Evolutionary conservation across 2,329 filamentous ascomycete species (phyloP), one percentile per base, ranked within the genome.

Genomic region (Cladosporium austrohemisphaericum): DNA sequence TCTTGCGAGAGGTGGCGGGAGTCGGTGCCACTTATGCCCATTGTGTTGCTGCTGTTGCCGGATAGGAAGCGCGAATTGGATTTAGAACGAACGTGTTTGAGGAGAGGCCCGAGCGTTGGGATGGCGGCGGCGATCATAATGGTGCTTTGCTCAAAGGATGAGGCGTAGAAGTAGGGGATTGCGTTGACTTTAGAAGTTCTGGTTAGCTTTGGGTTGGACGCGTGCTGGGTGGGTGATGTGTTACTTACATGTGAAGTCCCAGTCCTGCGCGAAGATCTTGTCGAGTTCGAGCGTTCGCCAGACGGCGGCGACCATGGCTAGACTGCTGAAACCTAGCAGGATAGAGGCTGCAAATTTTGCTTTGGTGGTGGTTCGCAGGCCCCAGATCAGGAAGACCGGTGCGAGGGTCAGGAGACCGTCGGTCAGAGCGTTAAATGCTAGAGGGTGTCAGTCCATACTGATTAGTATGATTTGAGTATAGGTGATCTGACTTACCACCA

Each of bases 121-220:
- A 47, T 38, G 14, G 32, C 23, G 18, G 32, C 44, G 5, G 33
- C 33, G 44, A 47, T 47, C 33, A 47, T 23, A 16, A 47, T 47
- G 25, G 33, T 47, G 33, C 44, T 47, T 23, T 47, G 44, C 19
- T 47, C 44, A 33, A 47, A 47, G 26, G 44, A 47, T 11, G 44
- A 47, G 33, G 44, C 44, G 44, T 47, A 47, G 44, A 47, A 47
- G 25, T 31, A 47, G 16, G 35, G 25, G 16, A 47, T 19, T 8
- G 44, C 44, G n/a, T 31, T 38, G 33, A 16, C 44, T 47, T 16
- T 31, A n/a, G 29, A 16, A 35, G 32, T 13, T 6, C 16, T 20
- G 19, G 33, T 35, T 2, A 35, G 32, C n/a, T n/a, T 35, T 35
- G 4, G 28, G 28, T 13, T 13, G 13, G 19, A 2, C 1, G 20